Evolutionary conservation across 495 filamentous ascomycete species (phyloP), one percentile per base, ranked within the genome.

Genomic region (Aspergillus sparsus): DNA sequence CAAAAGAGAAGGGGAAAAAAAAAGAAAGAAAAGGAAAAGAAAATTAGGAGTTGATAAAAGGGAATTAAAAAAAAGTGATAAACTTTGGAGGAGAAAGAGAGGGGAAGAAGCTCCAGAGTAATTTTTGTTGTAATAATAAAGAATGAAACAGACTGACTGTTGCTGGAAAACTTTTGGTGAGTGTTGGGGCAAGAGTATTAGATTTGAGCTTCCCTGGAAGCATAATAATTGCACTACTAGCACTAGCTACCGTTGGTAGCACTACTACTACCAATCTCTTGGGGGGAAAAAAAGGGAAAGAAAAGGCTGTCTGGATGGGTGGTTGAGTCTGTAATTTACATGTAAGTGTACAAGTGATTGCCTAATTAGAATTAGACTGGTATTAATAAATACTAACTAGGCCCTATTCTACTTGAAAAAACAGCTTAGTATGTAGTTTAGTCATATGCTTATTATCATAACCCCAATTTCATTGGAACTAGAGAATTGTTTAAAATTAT

Each of bases 101-200:
- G 55, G 46, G 41, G 45, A 53, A 34, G 31, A 39, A 59, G 47
- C 45, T 50, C 44, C 44, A 46, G 56, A 34, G 13, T 13, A 52
- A 36, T 52, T 33, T 33, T 21, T 16, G 44, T 6, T 42, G 39
- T 42, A 42, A 11, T 15, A 35, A 34, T 36, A 32, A 49, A 35
- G 18, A 45, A 45, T 44, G 35, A 50, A 63, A 47, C 33, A 50
- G 21, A 18, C n/a, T 21, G 44, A 27, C 13, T 21, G 39, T 45
- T 50, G 34, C 54, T 62, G 56, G 36, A 54, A 36, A 61, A 53
- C 65, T 64, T 62, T 68, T 64, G 66, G 52, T 62, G 63, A 61
- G 62, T 53, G 65, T 64, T 62, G 62, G 59, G 61, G 55, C 57
- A 53, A 62, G 46, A 47, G 57, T 46, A 57, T 56, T 36, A 49